These are phyloP conservation scores for Pseudopithomyces chartarum DNA, from an alignment of 2,329 filamentous ascomycete species.

Conservation along the genomic window DNA sequence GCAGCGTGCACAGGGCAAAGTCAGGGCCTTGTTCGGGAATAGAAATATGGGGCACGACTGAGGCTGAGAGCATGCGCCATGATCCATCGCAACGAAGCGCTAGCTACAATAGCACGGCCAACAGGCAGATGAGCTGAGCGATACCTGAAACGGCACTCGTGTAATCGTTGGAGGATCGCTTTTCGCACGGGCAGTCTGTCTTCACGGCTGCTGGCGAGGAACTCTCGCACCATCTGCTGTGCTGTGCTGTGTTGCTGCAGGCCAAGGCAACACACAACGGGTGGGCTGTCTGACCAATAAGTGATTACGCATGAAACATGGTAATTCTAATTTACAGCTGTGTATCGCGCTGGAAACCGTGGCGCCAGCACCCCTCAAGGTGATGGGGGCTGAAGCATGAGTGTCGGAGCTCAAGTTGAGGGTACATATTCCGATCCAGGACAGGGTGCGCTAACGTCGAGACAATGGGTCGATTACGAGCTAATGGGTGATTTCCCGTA, in stretches of 20 bases:
- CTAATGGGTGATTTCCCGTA: too few relatives aligned
- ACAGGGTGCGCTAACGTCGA: background rate
- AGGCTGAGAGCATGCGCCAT: conserved; percentile 7
- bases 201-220: background rate
- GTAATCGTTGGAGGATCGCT: background rate
- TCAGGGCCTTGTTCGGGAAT: conserved; percentile 3
- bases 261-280: conserved; percentile 4
- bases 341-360: background rate
- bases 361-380: background rate
- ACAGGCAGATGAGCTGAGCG: background rate
- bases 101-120: background rate
- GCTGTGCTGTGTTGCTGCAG: conserved; percentile 2
- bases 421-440: background rate
- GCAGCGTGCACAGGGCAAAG: background rate
- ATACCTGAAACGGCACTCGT: background rate
- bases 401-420: background rate
- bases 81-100: background rate
- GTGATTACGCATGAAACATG: background rate
- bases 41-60: conserved; percentile 6
- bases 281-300: conserved; percentile 1
- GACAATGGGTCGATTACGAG: background rate
- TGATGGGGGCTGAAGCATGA: conserved; percentile 5
- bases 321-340: conserved; percentile 14
- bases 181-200: background rate
- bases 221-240: background rate